Base-by-base conservation (phyloP, 306 rosid species). In the Calophaca sinica region DNA sequence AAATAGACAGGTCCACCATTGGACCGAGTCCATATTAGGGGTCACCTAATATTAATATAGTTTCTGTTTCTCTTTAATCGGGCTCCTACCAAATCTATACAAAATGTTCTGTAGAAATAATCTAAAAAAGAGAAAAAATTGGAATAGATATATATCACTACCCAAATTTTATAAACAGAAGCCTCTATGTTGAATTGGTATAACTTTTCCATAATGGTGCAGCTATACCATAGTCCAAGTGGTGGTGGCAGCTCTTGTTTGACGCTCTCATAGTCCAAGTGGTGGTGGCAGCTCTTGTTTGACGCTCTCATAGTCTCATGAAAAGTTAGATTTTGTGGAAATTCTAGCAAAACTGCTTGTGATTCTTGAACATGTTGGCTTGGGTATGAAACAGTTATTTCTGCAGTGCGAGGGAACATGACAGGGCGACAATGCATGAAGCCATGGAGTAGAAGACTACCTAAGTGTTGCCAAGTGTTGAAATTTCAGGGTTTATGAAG, bases 361-460 rank as follows among this genome's bases (percentile, higher is more conserved):
- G 39, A 54, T 74, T 79, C 26, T 73, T 69, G 50, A 52, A 50
- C 49, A 59, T 80, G 68, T 61, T 45, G 68, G 66, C 70, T 70
- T 75, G 67, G 10, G 11, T 64, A 33, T 77, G 52, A 80, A 80
- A 72, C 67, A 73, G 42, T 79, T 80, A 63, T 38, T 78, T 73
- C 59, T 32, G 44, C 87, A 94, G 98, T 82, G 91, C 88, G 98
- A 87, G 97, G 85, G 97, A 88, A 79, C 98, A 94, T 82, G 98
- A 94, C 44, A 88, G 98, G 84, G 92, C 98, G 72, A 94, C 98
- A 41, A 91, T 94, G 81, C 98, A 94, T 82, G 98, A 94, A 87
- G 98, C 98, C 87, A 94, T 94, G 98, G 98, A 91, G 80, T 97
- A 94, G 88, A 97, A 94, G 86, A 94, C 98, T 48, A 91, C 26